Conservation (phyloP, 495 filamentous ascomycete species). For the Hypoxylon perforatum region DNA sequence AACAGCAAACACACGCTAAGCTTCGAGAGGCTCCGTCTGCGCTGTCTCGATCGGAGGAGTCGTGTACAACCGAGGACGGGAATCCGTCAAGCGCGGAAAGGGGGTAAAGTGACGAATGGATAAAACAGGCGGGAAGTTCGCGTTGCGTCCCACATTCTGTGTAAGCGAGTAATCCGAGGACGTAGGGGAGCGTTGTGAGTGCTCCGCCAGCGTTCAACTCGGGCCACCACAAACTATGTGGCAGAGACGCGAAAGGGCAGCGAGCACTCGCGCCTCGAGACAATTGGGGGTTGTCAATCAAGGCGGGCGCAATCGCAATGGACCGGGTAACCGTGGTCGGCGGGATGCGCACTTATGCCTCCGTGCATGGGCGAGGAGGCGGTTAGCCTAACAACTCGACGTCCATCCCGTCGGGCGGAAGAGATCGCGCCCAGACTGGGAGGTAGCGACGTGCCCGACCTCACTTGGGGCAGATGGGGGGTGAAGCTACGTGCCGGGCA, state of each 20-base stretch:
- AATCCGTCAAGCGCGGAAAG: conserved; percentile 24
- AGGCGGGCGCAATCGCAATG: conserved; percentile 22
- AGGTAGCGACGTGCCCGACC: conserved; percentile 37
- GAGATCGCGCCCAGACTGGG: conserved; percentile 13
- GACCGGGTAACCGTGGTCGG: conserved; percentile 27
- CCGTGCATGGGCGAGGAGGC: conserved; percentile 35
- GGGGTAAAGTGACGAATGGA: background rate
- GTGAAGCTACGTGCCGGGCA: conserved; percentile 32
- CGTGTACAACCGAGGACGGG: conserved; percentile 29
- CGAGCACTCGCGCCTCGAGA: conserved; percentile 25
- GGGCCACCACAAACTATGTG: too few species aligned
- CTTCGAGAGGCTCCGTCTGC: conserved; percentile 28
- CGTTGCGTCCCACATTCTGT: background rate
- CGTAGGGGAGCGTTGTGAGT: conserved; percentile 13
- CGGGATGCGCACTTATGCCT: conserved; percentile 26
- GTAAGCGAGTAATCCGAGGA: conserved; percentile 26
- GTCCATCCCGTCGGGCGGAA: conserved; percentile 26
- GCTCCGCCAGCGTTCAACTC: conserved; percentile 21
- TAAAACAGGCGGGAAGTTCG: conserved; percentile 1
- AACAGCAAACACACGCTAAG: conserved; percentile 9
- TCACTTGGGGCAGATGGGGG: conserved; percentile 21
- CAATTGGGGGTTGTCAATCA: conserved; percentile 24
- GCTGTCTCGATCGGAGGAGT: conserved; percentile 33
- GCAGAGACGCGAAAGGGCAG: background rate
- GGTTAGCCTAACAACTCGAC: conserved; percentile 23